These are phyloP conservation scores for Oxyria digyna DNA, from an alignment of 148 eudicot genomes.

Conservation along the genomic window DNA sequence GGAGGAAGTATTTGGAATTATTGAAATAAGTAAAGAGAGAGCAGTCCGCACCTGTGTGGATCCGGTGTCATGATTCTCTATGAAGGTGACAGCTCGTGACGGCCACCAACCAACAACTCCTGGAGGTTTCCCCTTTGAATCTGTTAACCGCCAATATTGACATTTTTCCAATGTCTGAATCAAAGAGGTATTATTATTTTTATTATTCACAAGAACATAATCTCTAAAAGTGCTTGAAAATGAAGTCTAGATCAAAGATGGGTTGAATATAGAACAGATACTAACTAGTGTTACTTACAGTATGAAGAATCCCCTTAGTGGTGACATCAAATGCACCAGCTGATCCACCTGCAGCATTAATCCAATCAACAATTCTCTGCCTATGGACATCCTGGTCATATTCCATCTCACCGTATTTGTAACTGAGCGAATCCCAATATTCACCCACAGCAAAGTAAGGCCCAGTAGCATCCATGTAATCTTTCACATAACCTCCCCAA, in stretches of 20 bases:
- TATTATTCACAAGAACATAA: not conserved
- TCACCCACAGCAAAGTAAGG: constrained; percentile 96
- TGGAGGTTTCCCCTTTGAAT: constrained; percentile 92
- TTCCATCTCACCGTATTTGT: constrained; percentile 84
- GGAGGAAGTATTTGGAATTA: no score
- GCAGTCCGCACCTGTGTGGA: constrained; percentile 99
- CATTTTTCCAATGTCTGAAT: constrained; percentile 65
- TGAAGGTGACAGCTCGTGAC: constrained; percentile 93
- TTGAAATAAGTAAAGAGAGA: no score
- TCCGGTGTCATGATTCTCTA: constrained; percentile 99
- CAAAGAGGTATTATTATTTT: constrained; percentile 2
- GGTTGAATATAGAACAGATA: not conserved
- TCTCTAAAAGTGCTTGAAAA: not conserved
- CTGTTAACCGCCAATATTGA: constrained; percentile 95
- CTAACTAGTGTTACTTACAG: constrained; percentile 37
- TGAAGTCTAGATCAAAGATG: no score
- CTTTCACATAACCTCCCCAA: constrained; percentile 99
- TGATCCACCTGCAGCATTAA: constrained; percentile 77
- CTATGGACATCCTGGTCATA: constrained; percentile 93
- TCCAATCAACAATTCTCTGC: constrained; percentile 95
- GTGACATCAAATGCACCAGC: constrained; percentile 99
- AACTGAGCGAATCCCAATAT: constrained; percentile 97
- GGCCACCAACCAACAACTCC: constrained; percentile 99
- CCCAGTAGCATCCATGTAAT: constrained; percentile 64
- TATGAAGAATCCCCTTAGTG: constrained; percentile 94